Percentiles rank a stretch among this genome's conserved stretches.
These are phyloP conservation scores for Didymella pomorum DNA, from an alignment of 2,329 filamentous ascomycete species.

Conservation along the genomic window DNA sequence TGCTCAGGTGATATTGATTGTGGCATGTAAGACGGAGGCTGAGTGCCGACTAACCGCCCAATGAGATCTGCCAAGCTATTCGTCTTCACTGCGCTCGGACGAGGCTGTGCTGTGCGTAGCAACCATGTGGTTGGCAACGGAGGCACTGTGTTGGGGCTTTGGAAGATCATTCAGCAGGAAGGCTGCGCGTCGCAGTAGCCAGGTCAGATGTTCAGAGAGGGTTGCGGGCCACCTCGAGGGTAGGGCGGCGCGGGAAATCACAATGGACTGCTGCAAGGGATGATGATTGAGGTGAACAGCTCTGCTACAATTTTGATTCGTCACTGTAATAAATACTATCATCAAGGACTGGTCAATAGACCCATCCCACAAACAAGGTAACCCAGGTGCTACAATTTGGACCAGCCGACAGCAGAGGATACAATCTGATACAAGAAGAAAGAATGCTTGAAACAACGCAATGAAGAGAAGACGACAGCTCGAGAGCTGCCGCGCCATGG, in stretches of 20 bases:
- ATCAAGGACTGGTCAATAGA: conserved; percentile 20
- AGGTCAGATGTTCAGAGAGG: too few relatives aligned
- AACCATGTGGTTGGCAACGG: background rate
- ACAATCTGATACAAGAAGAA: conserved; percentile 24
- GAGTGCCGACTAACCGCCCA: conserved; percentile 7
- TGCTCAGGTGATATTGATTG: background rate
- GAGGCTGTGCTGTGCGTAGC: conserved; percentile 3
- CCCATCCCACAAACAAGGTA: conserved; percentile 18
- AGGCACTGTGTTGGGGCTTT: background rate
- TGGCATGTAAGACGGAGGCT: background rate
- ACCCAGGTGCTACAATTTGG: conserved; percentile 38
- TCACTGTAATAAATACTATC: conserved; percentile 28
- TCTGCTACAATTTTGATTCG: conserved; percentile 30
- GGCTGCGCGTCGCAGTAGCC: background rate
- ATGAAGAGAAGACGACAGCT: conserved; percentile 23
- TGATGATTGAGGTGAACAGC: conserved; percentile 7
- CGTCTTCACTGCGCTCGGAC: background rate
- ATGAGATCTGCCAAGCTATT: conserved; percentile 12
- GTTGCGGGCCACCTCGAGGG: background rate
- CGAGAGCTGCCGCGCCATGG: conserved; percentile 37
- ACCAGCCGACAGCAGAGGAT: conserved; percentile 32
- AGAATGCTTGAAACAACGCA: conserved; percentile 23
- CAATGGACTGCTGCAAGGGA: conserved; percentile 1
- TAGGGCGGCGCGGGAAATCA: background rate
- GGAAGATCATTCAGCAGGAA: too few relatives aligned